phyloP scores from a whole-genome alignment of 495 filamentous ascomycete genomes.

The Pseudomonodictys pantanalensis region DNA sequence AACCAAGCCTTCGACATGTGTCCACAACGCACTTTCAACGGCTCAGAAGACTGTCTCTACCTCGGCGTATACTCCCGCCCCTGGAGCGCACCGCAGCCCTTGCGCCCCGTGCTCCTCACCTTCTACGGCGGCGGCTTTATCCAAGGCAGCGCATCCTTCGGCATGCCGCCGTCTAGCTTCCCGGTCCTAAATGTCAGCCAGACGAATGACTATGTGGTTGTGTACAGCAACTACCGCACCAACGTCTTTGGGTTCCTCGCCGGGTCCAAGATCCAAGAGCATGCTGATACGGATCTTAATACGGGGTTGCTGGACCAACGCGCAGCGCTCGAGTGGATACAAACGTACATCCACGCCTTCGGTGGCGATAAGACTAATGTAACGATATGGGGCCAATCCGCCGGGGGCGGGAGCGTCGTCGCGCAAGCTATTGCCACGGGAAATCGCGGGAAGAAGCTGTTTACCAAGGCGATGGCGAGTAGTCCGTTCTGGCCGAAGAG shows the following conservation, averaged over 20 bases:
- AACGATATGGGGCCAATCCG: conserved; percentile 45
- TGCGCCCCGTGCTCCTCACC: conserved; percentile 56
- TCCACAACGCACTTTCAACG: conserved; percentile 56
- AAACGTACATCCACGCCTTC: conserved; percentile 36
- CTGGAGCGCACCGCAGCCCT: conserved; percentile 38
- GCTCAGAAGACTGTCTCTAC: conserved; percentile 62
- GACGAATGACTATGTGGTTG: conserved; percentile 50
- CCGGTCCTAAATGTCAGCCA: conserved; percentile 53
- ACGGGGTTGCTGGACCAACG: conserved; percentile 37
- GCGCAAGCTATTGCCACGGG: conserved; percentile 54
- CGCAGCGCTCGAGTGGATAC: conserved; percentile 35
- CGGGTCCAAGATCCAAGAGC: conserved; percentile 50
- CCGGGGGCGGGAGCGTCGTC: conserved; percentile 56
- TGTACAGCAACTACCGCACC: conserved; percentile 55
- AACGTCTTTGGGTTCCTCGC: conserved; percentile 61
- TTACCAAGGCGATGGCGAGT: conserved; percentile 54
- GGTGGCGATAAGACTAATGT: conserved; percentile 38
- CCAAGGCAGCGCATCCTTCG: conserved; percentile 53
- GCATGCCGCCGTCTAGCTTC: conserved; percentile 54
- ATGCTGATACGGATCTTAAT: conserved; percentile 45
- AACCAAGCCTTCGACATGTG: conserved; percentile 57
- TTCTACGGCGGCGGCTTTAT: conserved; percentile 66
- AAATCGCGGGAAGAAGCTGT: conserved; percentile 36
- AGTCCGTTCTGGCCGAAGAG: conserved; percentile 63
- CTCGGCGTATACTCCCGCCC: conserved; percentile 58